Evolutionary conservation across 2,329 filamentous ascomycete species (phyloP).

Genomic region (Fonsecaea pedrosoi): DNA sequence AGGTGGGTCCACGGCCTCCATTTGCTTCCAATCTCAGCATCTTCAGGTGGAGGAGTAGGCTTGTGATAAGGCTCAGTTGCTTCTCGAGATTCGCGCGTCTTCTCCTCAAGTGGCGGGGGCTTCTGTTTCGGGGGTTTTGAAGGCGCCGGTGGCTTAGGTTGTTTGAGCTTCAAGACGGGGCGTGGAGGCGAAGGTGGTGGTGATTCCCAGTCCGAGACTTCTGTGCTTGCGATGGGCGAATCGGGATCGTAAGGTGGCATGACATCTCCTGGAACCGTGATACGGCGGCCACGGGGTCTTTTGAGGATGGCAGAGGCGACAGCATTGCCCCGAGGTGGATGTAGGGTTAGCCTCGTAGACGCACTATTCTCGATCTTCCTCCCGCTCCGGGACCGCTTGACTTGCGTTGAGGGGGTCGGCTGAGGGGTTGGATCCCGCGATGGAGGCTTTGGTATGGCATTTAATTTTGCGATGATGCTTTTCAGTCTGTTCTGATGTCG

Average conservation of each 20-base stretch:
- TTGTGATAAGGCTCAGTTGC: conserved; percentile 36
- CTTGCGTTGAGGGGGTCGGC: conserved; percentile 44
- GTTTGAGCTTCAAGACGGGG: conserved; percentile 46
- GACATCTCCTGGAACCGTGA: conserved; percentile 46
- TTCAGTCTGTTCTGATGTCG: conserved; percentile 64
- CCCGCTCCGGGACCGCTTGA: conserved; percentile 50
- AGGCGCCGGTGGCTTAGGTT: conserved; percentile 50
- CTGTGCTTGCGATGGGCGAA: conserved; percentile 55
- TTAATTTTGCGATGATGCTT: conserved; percentile 67
- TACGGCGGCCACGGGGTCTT: conserved; percentile 49
- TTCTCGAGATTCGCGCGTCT: conserved; percentile 30
- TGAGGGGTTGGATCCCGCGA: conserved; percentile 66
- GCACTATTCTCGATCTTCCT: conserved; percentile 48
- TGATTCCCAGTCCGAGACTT: conserved; percentile 53
- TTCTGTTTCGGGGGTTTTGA: conserved; percentile 32
- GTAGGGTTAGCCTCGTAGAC: conserved; percentile 50
- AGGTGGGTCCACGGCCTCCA: conserved; percentile 69
- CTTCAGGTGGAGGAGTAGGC: conserved; percentile 60
- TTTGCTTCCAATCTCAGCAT: conserved; percentile 66
- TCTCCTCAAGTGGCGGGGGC: conserved; percentile 26
- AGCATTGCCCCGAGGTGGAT: conserved; percentile 37
- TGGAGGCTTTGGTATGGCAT: conserved; percentile 65
- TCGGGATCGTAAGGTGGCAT: conserved; percentile 51
- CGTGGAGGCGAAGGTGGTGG: conserved; percentile 43
- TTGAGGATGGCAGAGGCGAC: conserved; percentile 39